phyloP scores from a whole-genome alignment of 2,329 filamentous ascomycete genomes.

The Nectriaceae sp. region DNA sequence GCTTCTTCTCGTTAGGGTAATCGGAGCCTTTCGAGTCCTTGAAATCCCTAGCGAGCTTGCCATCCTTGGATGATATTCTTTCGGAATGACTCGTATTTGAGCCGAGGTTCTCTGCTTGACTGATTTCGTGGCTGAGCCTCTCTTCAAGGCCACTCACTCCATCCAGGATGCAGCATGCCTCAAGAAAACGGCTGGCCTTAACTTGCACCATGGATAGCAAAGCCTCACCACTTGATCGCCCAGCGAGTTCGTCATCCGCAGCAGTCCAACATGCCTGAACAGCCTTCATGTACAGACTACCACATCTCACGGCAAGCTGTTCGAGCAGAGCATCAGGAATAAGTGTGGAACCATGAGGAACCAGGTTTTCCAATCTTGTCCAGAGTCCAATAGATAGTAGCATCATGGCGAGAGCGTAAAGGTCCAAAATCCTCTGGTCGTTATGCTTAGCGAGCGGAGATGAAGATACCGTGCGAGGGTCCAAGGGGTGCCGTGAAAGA shows the following conservation, averaged over 20 bases:
- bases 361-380: slow-evolving; percentile 63
- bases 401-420: slow-evolving; percentile 74
- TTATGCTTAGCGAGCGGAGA: slow-evolving; percentile 51
- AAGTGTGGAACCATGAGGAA: slow-evolving; percentile 46
- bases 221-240: slow-evolving; percentile 48
- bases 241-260: slow-evolving; percentile 62
- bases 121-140: slow-evolving; percentile 50
- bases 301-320: slow-evolving; percentile 67
- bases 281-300: slow-evolving; percentile 73
- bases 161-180: slow-evolving; percentile 62
- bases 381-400: slow-evolving; percentile 76
- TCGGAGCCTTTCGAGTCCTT: slow-evolving; percentile 11
- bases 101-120: slow-evolving; percentile 20
- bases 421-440: slow-evolving; percentile 62
- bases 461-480: slow-evolving; percentile 52
- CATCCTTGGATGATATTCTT: slow-evolving; percentile 5
- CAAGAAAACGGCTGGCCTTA: slow-evolving; percentile 58
- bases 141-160: slow-evolving; percentile 59
- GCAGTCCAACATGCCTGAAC: slow-evolving; percentile 72
- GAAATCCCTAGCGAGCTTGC: slow-evolving; percentile 16
- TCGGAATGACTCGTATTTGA: not conserved
- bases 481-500: slow-evolving; percentile 62
- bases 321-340: slow-evolving; percentile 64
- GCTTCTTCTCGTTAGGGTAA: slow-evolving; percentile 18
- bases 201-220: slow-evolving; percentile 56